These are phyloP conservation scores for Zopfochytrium polystomum DNA, from an alignment of 371 early-diverging fungal species.

Conservation along the genomic window DNA sequence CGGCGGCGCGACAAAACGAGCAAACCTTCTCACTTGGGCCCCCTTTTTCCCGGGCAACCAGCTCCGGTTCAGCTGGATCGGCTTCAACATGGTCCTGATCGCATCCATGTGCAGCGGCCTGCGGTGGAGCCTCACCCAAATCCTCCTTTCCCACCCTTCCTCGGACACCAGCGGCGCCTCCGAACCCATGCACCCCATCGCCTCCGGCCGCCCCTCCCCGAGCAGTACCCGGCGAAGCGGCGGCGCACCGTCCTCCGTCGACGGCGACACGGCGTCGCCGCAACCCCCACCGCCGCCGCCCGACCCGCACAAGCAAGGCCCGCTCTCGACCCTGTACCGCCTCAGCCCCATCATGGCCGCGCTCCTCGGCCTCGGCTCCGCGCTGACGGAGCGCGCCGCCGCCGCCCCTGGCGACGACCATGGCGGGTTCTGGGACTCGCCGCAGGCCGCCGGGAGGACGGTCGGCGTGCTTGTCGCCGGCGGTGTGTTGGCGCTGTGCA, in stretches of 20 bases:
- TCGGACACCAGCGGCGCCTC: no score
- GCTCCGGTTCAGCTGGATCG: constrained; percentile 68
- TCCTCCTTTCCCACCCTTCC: no score
- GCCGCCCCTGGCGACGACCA: constrained; percentile 4
- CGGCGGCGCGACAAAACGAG: no score
- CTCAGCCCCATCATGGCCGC: constrained; percentile 67
- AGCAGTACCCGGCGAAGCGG: no score
- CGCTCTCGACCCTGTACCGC: constrained; percentile 59
- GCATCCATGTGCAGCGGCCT: constrained; percentile 80
- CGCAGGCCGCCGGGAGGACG: not conserved
- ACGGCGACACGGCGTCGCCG: no score
- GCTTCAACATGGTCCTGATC: constrained; percentile 59
- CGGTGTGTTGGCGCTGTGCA: constrained; percentile 15
- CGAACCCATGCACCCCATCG: no score
- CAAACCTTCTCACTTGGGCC: no score
- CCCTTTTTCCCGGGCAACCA: constrained; percentile 37
- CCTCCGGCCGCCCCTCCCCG: no score
- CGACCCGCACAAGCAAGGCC: constrained; percentile 78
- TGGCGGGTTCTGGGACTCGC: constrained; percentile 11
- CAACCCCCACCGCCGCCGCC: no score
- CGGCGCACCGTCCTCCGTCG: no score
- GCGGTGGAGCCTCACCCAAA: constrained; percentile 68
- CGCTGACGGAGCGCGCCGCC: constrained; percentile 19
- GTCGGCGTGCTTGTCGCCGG: constrained; percentile 7
- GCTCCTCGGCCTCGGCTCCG: constrained; percentile 61